Percentiles rank a stretch among this genome's conserved stretches.
Evolutionary conservation across 2,329 filamentous ascomycete genomes (phyloP).

Genomic region (Neophaeococcomyces aloes): DNA sequence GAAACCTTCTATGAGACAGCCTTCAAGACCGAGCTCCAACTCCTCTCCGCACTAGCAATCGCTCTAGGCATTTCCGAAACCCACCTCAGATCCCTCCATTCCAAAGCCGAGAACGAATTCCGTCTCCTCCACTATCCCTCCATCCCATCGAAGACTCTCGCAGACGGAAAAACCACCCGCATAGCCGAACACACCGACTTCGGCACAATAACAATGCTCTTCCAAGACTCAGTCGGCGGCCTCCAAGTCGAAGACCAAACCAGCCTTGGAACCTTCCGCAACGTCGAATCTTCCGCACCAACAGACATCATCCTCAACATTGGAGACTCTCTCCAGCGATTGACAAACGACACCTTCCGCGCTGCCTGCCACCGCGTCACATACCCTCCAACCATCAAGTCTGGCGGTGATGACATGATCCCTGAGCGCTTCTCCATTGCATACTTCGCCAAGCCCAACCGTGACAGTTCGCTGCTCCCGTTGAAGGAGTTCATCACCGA

Average conservation of each 20-base stretch:
- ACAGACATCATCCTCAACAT: constrained; percentile 42
- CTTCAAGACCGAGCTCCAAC: constrained; percentile 29
- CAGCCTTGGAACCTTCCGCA: not conserved
- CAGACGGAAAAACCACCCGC: constrained; percentile 20
- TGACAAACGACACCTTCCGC: constrained; percentile 42
- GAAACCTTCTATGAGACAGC: constrained; percentile 32
- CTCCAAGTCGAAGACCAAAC: constrained; percentile 31
- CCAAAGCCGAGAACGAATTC: constrained; percentile 22
- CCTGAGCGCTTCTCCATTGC: constrained; percentile 25
- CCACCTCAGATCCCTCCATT: constrained; percentile 21
- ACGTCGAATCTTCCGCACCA: constrained; percentile 28
- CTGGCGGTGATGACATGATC: constrained; percentile 14
- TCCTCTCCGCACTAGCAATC: constrained; percentile 34
- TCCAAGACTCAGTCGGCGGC: constrained; percentile 38
- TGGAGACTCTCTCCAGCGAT: constrained; percentile 43
- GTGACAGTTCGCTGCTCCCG: constrained; percentile 6
- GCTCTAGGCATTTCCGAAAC: constrained; percentile 34
- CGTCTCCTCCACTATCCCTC: constrained; percentile 44
- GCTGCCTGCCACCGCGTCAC: constrained; percentile 43
- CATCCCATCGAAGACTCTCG: constrained; percentile 28
- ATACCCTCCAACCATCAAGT: constrained; percentile 13
- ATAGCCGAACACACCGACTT: constrained; percentile 32
- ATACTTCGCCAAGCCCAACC: constrained; percentile 26
- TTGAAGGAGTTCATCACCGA: constrained; percentile 2
- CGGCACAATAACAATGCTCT: constrained; percentile 39